A percentile compares a stretch with the other conserved stretches of the same genome.
Conservation (phyloP, 2,329 filamentous ascomycete species). For the Aspergillus carbonarius region DNA sequence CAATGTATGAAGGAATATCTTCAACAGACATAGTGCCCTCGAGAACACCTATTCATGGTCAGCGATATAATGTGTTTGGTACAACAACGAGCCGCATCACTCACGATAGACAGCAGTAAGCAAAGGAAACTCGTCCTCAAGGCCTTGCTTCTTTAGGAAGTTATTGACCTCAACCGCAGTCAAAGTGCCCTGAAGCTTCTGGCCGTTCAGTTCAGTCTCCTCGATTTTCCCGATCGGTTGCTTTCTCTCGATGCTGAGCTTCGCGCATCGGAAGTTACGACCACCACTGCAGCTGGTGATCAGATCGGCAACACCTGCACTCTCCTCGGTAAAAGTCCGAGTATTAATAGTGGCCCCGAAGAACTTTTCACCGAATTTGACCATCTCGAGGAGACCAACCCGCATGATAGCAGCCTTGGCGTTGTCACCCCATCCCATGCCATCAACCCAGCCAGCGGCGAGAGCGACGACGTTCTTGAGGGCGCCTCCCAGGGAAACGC, state of each 20-base stretch:
- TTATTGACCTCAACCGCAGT: slow-evolving; percentile 89
- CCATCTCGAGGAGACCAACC: slow-evolving; percentile 92
- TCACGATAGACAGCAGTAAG: slow-evolving; percentile 80
- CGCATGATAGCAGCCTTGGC: slow-evolving; percentile 99
- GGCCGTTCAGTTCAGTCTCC: slow-evolving; percentile 84
- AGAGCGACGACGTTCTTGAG: slow-evolving; percentile 97
- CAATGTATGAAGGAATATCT: slow-evolving; percentile 73
- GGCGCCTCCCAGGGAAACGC: slow-evolving; percentile 89
- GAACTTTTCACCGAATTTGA: slow-evolving; percentile 91
- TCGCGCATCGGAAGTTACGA: slow-evolving; percentile 91
- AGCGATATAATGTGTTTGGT: slow-evolving; percentile 17
- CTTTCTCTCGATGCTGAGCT: slow-evolving; percentile 76
- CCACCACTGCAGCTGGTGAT: slow-evolving; percentile 93
- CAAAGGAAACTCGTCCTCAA: slow-evolving; percentile 82
- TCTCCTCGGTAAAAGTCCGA: slow-evolving; percentile 94
- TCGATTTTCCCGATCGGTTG: slow-evolving; percentile 85
- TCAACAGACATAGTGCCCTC: slow-evolving; percentile 73
- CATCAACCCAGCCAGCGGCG: slow-evolving; percentile 91
- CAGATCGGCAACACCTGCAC: slow-evolving; percentile 89
- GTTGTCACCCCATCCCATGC: slow-evolving; percentile 96
- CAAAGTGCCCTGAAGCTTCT: slow-evolving; percentile 92
- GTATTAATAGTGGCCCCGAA: slow-evolving; percentile 79
- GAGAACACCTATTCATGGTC: slow-evolving; percentile 60
- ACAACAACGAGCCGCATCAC: slow-evolving; percentile 20
- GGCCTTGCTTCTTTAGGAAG: slow-evolving; percentile 75